Evolutionary conservation across 768 basidiomycete genomes (phyloP).

Genomic region (Leccinum broughii): DNA sequence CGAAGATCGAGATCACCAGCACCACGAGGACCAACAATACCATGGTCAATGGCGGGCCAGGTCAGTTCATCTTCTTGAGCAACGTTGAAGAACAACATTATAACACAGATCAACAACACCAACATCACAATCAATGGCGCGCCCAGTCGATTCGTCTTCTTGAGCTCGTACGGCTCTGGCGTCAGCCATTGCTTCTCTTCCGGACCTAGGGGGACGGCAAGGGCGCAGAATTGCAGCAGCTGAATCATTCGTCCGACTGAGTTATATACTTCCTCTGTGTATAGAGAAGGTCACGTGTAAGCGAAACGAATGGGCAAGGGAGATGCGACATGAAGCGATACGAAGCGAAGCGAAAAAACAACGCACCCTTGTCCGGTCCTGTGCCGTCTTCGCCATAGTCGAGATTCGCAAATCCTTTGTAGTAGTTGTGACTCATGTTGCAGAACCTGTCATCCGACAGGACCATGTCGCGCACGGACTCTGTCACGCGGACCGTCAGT

Average conservation of each 20-base stretch:
- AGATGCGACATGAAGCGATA: neutral
- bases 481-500: conserved; percentile 1
- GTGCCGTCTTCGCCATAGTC: conserved; percentile 14
- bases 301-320: neutral
- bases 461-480: conserved; percentile 18
- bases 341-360: no score
- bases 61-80: no score
- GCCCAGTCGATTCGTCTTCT: neutral
- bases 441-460: conserved; percentile 13
- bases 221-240: conserved; percentile 14
- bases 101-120: conserved; percentile 14
- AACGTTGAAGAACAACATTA: no score
- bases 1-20: no score
- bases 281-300: neutral
- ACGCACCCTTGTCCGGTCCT: conserved; percentile 14
- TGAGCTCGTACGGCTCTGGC: conserved; percentile 16
- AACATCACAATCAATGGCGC: conserved; percentile 13
- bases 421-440: conserved; percentile 23
- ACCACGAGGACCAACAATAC: no score
- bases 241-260: conserved; percentile 24
- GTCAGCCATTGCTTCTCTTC: conserved; percentile 12
- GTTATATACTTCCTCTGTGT: conserved; percentile 26
- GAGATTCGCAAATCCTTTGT: conserved; percentile 15
- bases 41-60: no score
- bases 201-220: neutral